Conservation (phyloP, 2,329 filamentous ascomycete species). For the Colletotrichum acutatum region DNA sequence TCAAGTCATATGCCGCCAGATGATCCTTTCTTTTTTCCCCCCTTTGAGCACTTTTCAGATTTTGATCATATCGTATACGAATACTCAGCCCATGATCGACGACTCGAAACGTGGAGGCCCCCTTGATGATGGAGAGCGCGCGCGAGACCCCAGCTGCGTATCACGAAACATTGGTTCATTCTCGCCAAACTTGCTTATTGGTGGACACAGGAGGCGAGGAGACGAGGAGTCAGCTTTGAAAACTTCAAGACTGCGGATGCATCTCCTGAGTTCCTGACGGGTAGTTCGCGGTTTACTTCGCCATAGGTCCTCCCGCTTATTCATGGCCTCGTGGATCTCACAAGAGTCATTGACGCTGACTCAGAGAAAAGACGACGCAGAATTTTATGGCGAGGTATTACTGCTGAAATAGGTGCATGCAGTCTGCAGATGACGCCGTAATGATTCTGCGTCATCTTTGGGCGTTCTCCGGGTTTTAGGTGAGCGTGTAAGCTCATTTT, state of each 20-base stretch:
- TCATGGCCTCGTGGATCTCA: too few species aligned
- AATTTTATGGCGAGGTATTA: not conserved
- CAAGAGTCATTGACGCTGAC: too few species aligned
- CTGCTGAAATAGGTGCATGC: not conserved
- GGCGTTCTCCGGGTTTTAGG: too few species aligned
- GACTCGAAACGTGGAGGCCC: slow-evolving; percentile 13
- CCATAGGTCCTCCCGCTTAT: too few species aligned
- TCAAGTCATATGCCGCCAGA: not conserved
- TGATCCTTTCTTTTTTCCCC: not conserved
- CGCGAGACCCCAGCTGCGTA: not conserved
- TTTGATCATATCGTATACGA: not conserved
- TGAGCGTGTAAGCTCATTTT: not conserved
- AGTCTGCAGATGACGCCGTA: not conserved
- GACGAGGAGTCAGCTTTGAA: not conserved
- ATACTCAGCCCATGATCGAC: slow-evolving; percentile 2
- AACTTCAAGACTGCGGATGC: not conserved
- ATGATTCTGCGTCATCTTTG: too few species aligned
- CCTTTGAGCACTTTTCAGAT: not conserved
- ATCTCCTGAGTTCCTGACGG: not conserved
- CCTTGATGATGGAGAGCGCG: not conserved
- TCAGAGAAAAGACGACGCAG: not conserved
- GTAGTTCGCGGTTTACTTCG: too few species aligned
- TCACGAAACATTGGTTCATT: slow-evolving; percentile 10
- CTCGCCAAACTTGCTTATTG: not conserved
- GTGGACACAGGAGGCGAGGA: not conserved